Conservation (phyloP, 345 rosid species). For the Bruguiera gymnorhiza region DNA sequence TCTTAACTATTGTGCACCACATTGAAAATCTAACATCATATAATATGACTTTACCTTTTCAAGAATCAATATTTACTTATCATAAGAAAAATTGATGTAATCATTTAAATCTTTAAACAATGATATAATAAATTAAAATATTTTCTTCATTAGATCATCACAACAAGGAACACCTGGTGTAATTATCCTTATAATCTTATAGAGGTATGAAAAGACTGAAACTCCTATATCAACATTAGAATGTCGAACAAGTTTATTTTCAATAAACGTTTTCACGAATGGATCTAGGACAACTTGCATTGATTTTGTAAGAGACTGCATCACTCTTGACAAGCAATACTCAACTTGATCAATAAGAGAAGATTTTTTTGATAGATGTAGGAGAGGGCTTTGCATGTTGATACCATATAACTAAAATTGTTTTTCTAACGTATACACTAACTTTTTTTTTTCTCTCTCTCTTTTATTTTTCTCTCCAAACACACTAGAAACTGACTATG, state of each 20-base stretch:
- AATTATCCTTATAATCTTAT: slow-evolving; percentile 94
- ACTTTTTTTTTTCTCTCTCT: no score
- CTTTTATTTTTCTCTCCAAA: no score
- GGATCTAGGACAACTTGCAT: slow-evolving; percentile 73
- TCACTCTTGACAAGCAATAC: slow-evolving; percentile 57
- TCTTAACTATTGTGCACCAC: slow-evolving; percentile 68
- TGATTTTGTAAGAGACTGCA: slow-evolving; percentile 69
- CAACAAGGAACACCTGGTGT: slow-evolving; percentile 92
- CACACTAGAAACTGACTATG: no score
- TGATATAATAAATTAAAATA: slow-evolving; percentile 83
- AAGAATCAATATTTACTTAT: slow-evolving; percentile 71
- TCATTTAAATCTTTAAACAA: slow-evolving; percentile 71
- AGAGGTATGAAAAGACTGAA: slow-evolving; percentile 84
- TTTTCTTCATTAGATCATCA: slow-evolving; percentile 88
- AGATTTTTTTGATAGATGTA: slow-evolving; percentile 58
- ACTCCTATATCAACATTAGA: slow-evolving; percentile 70
- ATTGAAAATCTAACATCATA: slow-evolving; percentile 96
- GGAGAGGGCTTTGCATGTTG: slow-evolving; percentile 30
- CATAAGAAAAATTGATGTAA: slow-evolving; percentile 60
- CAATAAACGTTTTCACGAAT: slow-evolving; percentile 59
- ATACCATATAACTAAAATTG: no score
- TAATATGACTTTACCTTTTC: slow-evolving; percentile 89
- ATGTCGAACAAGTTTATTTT: slow-evolving; percentile 51
- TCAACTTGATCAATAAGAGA: slow-evolving; percentile 73
- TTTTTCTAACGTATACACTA: no score